Percentiles rank a stretch among this genome's conserved stretches.
Conservation (phyloP, 2,329 filamentous ascomycete species). For the Daldinia eschscholtzii region DNA sequence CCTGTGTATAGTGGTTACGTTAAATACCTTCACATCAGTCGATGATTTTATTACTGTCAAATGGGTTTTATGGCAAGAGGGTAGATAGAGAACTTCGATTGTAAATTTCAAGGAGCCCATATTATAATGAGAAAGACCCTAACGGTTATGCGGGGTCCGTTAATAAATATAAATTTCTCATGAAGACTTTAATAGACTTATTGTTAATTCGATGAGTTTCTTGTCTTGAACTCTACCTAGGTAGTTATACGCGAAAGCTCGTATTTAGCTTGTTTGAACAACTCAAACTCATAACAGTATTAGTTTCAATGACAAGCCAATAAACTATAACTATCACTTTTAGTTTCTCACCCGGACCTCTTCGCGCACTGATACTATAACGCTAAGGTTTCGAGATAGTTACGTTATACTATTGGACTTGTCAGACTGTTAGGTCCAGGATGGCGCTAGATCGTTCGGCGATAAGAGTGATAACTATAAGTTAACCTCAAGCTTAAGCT, state of each 20-base stretch:
- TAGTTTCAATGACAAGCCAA: neutral
- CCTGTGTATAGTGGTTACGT: neutral
- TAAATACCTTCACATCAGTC: neutral
- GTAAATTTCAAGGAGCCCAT: neutral
- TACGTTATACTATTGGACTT: neutral
- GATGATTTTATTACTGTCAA: conserved; percentile 4
- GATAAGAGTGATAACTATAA: conserved; percentile 12
- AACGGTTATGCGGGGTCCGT: neutral
- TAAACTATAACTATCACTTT: too few species aligned
- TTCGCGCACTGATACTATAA: neutral
- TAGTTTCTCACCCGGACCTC: neutral
- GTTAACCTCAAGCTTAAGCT: neutral
- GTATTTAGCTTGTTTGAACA: neutral
- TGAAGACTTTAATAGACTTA: neutral
- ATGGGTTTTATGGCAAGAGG: neutral
- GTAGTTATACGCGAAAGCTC: neutral
- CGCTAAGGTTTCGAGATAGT: neutral
- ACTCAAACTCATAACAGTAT: neutral
- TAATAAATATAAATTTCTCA: conserved; percentile 8
- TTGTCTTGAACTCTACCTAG: too few species aligned
- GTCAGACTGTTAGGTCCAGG: neutral
- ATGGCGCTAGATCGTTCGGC: neutral
- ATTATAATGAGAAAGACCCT: conserved; percentile 5
- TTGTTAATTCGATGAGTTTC: neutral
- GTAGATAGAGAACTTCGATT: neutral